Base-by-base conservation (phyloP, 306 rosid genomes). In the Glycine tomentella region DNA sequence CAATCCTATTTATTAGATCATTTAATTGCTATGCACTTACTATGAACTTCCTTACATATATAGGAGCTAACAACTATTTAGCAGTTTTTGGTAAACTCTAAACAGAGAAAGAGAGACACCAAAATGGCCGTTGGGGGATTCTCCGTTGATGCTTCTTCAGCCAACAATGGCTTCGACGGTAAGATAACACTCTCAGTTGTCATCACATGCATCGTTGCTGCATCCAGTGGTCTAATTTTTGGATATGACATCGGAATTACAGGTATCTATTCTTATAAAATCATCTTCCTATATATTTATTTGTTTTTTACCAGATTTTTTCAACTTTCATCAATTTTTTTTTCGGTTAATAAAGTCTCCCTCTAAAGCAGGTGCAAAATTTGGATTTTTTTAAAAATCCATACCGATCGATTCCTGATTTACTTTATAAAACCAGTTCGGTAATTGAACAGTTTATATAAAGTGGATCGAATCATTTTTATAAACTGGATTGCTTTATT, bases 221-320 rank as follows among this genome's bases (percentile, higher is more conserved):
- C 93, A 1, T 88, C 97, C 5, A 72, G 86, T 55, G 93, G 93
- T 14, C 97, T 91, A 62, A 82, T 91, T 66, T 91, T 85, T 17
- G 92, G 97, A 82, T 91, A 88, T 64, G 97, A 91, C 84, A 6
- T 88, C 80, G 93, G 92, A 80, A 86, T 91, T 73, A 87, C 93
- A 83, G 93, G 97, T 91, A 51, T 34, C 3, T 34, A 34, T 38
- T 8, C 6, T 73, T 16, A 4, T 36, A 2, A 9, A 14, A 34
- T 7, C 38, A 1, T 16, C 2, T 6, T n/a, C 48, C 17, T 52
- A 4, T 16, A 34, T 34, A 34, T 25, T 9, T 6, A 2, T 31
- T 50, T 49, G 1, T 71, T n/a, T 46, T 20, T 8, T 33, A 8
- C 15, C 9, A 42, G 6, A 40, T 16, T 5, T 3, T 9, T 16